Percentiles rank a stretch among this genome's conserved stretches.
phyloP scores from a whole-genome alignment of 257 asterid genomes.

The Verbena officinalis region DNA sequence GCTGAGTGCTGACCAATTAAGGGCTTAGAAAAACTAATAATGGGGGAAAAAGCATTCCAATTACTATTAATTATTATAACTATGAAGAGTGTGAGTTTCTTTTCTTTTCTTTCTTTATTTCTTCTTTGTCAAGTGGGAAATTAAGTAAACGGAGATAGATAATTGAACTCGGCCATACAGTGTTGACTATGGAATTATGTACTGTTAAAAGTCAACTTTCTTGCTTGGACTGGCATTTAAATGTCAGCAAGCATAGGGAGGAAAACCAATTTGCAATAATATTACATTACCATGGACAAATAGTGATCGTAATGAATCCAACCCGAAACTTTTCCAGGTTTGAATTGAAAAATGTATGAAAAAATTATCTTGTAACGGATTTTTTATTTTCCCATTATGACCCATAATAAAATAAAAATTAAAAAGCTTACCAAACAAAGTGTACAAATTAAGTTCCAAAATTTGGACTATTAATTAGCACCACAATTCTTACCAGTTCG shows the following conservation, averaged over 20 bases:
- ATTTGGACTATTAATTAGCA: conserved; percentile 30
- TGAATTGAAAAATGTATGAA: no score
- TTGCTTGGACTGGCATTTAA: neutral
- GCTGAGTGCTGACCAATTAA: neutral
- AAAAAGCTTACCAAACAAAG: conserved; percentile 22
- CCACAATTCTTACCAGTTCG: conserved; percentile 30
- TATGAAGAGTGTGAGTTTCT: neutral
- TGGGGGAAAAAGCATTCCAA: neutral
- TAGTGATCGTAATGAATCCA: no score
- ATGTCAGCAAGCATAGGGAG: no score
- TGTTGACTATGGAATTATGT: conserved; percentile 20
- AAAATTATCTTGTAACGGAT: no score
- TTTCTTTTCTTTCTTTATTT: no score
- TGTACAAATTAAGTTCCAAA: conserved; percentile 27
- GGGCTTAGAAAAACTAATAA: neutral
- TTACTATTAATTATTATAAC: neutral
- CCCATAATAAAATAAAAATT: neutral
- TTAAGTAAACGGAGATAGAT: neutral
- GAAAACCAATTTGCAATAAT: no score
- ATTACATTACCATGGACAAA: neutral
- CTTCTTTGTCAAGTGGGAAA: neutral
- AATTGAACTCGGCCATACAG: conserved; percentile 3
- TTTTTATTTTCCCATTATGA: no score
- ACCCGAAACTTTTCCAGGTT: no score
- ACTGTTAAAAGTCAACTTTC: neutral